These are phyloP conservation scores for Epichloe baconii DNA, from an alignment of 2,329 filamentous ascomycete genomes.

Conservation along the genomic window DNA sequence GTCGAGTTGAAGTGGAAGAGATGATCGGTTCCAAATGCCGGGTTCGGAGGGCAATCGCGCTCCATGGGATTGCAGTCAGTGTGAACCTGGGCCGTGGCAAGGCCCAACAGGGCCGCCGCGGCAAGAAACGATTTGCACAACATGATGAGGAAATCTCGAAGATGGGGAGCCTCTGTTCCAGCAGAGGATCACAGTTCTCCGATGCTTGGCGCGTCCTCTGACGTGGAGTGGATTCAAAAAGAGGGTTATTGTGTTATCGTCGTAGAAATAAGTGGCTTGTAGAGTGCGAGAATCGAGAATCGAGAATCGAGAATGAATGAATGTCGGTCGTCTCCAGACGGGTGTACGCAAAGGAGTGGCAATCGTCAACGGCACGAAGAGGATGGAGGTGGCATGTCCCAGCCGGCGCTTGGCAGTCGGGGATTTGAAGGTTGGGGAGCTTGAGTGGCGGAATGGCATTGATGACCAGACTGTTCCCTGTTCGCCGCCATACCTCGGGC, in stretches of 20 bases:
- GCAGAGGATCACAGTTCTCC: background rate
- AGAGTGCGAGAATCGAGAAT: background rate
- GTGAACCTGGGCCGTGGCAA: conserved; percentile 56
- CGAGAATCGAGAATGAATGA: background rate
- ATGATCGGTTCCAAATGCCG: conserved; percentile 53
- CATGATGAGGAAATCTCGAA: conserved; percentile 1
- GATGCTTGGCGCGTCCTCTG: background rate
- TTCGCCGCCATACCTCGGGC: too few relatives aligned
- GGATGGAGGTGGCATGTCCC: background rate
- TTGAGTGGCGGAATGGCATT: too few relatives aligned
- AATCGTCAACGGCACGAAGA: conserved; percentile 1
- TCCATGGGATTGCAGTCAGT: conserved; percentile 70
- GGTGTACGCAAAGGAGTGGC: conserved; percentile 1
- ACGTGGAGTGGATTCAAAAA: background rate
- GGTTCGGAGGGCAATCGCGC: conserved; percentile 52
- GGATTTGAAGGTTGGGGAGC: background rate
- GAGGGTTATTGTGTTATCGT: background rate
- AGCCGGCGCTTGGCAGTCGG: background rate
- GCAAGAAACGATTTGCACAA: conserved; percentile 14
- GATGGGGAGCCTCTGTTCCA: background rate
- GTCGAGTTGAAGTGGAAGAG: conserved; percentile 52
- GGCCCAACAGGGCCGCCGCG: conserved; percentile 27
- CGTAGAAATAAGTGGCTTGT: background rate
- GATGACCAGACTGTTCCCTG: too few relatives aligned
- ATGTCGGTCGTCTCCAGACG: background rate